Base-by-base conservation (phyloP, 306 rosid genomes). In the Quercus suber region DNA sequence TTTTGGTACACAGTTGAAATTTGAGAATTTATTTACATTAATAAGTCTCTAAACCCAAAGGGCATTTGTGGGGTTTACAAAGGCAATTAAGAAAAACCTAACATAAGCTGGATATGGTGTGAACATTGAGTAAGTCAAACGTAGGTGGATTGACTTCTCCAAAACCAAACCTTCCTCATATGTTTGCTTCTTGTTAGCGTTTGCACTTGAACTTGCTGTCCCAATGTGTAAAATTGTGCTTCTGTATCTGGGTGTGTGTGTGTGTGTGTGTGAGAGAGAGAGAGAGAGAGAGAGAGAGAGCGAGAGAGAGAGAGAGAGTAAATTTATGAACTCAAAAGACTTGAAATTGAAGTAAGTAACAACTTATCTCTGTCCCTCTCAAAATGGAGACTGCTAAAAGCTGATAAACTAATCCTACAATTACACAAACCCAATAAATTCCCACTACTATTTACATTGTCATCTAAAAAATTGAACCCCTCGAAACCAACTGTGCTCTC, bases 311-410 rank as follows among this genome's bases (percentile, higher is more conserved):
- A 59, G 61, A 35, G 5, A 57, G 5, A 37, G 5, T 27, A 65
- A 55, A 72, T 60, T 60, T 75, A 67, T 82, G 55, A 83, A 84
- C 78, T 77, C 80, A 71, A 82, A 73, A 71, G 69, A 70, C 73
- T 80, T 80, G 79, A 88, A 65, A 75, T 77, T 57, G 78, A 76
- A 76, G 77, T 78, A 73, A 73, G 37, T 75, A 83, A 72, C 83
- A 80, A 61, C 67, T 69, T 28, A 30, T 74, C 82, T 76, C 21
- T 81, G 77, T 80, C 77, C 56, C 67, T 68, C 79, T 81, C 86
- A 79, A 81, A 83, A 84, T 60, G 84, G 77, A 73, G 58, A 79
- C 71, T 72, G 77, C 82, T 81, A 83, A 71, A 78, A 73, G 82
- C 87, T 73, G 77, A 68, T 74, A 83, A 83, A 53, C n/a, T 72